These are phyloP conservation scores for Phytophthora fragariae DNA, from an alignment of 352 stramenopile genomes.

Conservation along the genomic window DNA sequence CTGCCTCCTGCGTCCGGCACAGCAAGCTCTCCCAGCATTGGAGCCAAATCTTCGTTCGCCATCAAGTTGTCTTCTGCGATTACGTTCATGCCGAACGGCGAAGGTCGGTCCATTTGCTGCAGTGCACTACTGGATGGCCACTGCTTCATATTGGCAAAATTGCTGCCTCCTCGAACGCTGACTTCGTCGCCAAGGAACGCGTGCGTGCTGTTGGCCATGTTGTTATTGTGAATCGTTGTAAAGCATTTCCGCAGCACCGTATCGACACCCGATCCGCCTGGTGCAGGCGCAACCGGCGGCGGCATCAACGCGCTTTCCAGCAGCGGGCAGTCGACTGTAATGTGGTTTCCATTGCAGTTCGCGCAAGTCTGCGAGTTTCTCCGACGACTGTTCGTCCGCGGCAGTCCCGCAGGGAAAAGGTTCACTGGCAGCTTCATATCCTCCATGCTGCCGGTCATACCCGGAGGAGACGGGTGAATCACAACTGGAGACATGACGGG, in stretches of 20 bases:
- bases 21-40: conserved; percentile 53
- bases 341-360: conserved; percentile 86
- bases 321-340: conserved; percentile 80
- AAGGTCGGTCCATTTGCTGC: conserved; percentile 44
- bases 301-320: conserved; percentile 61
- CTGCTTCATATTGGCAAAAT: conserved; percentile 55
- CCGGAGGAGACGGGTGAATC: conserved; percentile 29
- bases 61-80: conserved; percentile 73
- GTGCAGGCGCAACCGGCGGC: conserved; percentile 5
- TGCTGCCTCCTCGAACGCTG: conserved; percentile 73
- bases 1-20: conserved; percentile 19
- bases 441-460: conserved; percentile 16
- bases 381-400: conserved; percentile 66
- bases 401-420: conserved; percentile 48
- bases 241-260: conserved; percentile 88
- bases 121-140: conserved; percentile 40
- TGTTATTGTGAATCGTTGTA: conserved; percentile 89
- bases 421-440: conserved; percentile 37
- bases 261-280: conserved; percentile 50
- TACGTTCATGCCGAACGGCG: conserved; percentile 76
- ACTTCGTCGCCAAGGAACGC: conserved; percentile 88
- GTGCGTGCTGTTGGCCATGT: conserved; percentile 84
- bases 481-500: conserved; percentile 25
- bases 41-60: conserved; percentile 36
- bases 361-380: conserved; percentile 69